Conservation (phyloP, 1,284 basidiomycete genomes). For the Agroathelia rolfsii region DNA sequence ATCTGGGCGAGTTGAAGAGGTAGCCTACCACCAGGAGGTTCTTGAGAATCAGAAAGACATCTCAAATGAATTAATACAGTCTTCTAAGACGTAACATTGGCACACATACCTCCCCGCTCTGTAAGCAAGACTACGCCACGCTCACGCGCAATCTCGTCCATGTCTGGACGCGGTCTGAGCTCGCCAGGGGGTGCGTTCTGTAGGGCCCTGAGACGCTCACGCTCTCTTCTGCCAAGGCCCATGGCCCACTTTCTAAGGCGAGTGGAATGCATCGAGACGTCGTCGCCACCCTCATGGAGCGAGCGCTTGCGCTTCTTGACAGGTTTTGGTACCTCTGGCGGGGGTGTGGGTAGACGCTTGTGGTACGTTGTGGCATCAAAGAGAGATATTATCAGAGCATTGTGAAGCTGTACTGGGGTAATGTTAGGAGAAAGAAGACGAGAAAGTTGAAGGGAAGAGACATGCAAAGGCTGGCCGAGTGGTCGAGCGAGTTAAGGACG, state of each 20-base stretch:
- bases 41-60: slow-evolving; percentile 25
- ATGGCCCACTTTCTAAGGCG: slow-evolving; percentile 70
- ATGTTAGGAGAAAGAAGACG: slow-evolving; percentile 7
- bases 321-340: slow-evolving; percentile 47
- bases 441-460: slow-evolving; percentile 2
- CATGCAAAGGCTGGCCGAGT: slow-evolving; percentile 33
- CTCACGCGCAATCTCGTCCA: slow-evolving; percentile 64
- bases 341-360: slow-evolving; percentile 52
- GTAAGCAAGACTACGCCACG: slow-evolving; percentile 49
- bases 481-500: slow-evolving; percentile 53
- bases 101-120: slow-evolving; percentile 53
- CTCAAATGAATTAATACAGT: slow-evolving; percentile 3
- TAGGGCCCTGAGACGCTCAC: slow-evolving; percentile 55
- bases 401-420: slow-evolving; percentile 61
- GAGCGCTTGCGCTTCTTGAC: slow-evolving; percentile 64
- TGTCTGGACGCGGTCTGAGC: slow-evolving; percentile 29
- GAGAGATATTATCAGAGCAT: slow-evolving; percentile 69
- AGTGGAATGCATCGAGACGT: slow-evolving; percentile 42
- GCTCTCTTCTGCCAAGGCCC: slow-evolving; percentile 59
- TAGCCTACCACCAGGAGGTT: slow-evolving; percentile 59
- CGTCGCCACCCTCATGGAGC: slow-evolving; percentile 61
- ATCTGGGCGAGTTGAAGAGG: slow-evolving; percentile 60
- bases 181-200: slow-evolving; percentile 29
- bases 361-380: slow-evolving; percentile 71
- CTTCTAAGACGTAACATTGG: neutral